Conservation (phyloP, 306 rosid species). For the Gillenia trifoliata region DNA sequence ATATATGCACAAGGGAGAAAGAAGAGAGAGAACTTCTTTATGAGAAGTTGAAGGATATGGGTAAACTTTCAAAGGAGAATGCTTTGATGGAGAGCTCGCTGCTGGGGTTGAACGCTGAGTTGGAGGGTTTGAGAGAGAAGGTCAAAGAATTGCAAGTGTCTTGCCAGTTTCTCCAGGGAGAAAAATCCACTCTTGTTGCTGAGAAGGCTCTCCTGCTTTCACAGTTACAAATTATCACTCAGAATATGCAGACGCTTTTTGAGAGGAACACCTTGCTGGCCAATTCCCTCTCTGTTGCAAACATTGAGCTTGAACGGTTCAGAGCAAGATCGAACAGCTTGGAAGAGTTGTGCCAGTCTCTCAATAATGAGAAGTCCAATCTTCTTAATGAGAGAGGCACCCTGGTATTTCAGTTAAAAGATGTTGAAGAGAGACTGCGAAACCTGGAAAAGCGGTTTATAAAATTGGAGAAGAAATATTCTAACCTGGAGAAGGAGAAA, state of each 20-base stretch:
- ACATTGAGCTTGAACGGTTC: constrained; percentile 75
- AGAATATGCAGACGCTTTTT: constrained; percentile 74
- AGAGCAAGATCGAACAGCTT: constrained; percentile 73
- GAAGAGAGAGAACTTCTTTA: constrained; percentile 59
- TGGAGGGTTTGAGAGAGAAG: constrained; percentile 50
- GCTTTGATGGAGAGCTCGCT: constrained; percentile 52
- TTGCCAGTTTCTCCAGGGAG: constrained; percentile 65
- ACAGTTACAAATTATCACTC: constrained; percentile 75
- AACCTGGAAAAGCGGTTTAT: constrained; percentile 67
- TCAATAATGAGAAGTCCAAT: constrained; percentile 64
- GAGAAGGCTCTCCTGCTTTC: constrained; percentile 73
- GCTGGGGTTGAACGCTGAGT: constrained; percentile 56
- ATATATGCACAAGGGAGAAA: constrained; percentile 49
- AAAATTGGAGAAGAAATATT: constrained; percentile 64
- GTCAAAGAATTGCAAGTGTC: constrained; percentile 60
- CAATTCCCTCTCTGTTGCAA: constrained; percentile 66
- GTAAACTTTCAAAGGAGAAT: constrained; percentile 56
- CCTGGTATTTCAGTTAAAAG: constrained; percentile 60
- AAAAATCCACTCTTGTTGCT: constrained; percentile 58
- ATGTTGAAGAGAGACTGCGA: constrained; percentile 62
- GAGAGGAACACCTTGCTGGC: constrained; percentile 78
- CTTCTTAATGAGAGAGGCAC: constrained; percentile 65
- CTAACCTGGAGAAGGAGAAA: constrained; percentile 70
- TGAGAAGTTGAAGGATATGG: constrained; percentile 63
- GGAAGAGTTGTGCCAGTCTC: constrained; percentile 70